Base-by-base conservation (phyloP, 176 grass and related monocot genomes). In the Zoysia japonica region DNA sequence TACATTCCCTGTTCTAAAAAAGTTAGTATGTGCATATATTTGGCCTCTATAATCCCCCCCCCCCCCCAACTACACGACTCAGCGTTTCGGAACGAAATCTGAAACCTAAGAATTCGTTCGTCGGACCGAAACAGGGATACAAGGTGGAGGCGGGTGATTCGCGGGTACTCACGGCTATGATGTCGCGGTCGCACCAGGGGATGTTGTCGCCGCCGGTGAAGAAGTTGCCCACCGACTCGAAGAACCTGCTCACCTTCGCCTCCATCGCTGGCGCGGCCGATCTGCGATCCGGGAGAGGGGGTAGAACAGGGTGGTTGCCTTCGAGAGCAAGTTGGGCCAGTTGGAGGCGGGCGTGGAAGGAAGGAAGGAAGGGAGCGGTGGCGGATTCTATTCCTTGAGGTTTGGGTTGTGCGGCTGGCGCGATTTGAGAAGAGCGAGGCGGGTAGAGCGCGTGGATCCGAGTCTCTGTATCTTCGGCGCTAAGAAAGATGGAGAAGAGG, bases 151-250 rank as follows among this genome's bases (percentile, higher is more conserved):
- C 28, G 28, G 28, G 28, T 28, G 28, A 28, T 28, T 28, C 28
- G 28, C 28, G 28, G 28, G 28, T 28, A 28, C 28, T 28, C 28
- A 28, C 28, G 28, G 28, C 28, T 28, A 28, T 28, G 28, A 28
- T 28, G 28, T 28, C 28, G 28, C 28, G 28, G 28, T 28, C 28
- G 28, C 28, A 28, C 28, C 28, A 28, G 28, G 28, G 28, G 28
- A 28, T 28, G 28, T 28, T 28, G 28, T 28, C 28, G 28, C 28
- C 28, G 28, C 28, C 28, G 28, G 28, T 28, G 28, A 28, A 28
- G 28, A 28, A 28, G 51, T 83, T 79, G 3, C 94, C 87, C 57
- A 92, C 91, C 11, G 94, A 97, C 62, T 94, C 94, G 80, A 94
- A 91, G 83, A 97, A 93, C 61, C 67, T 76, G 45, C 76, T 79